These are phyloP conservation scores for Amaranthus tricolor DNA, from an alignment of 179 eudicot species.

Conservation along the genomic window DNA sequence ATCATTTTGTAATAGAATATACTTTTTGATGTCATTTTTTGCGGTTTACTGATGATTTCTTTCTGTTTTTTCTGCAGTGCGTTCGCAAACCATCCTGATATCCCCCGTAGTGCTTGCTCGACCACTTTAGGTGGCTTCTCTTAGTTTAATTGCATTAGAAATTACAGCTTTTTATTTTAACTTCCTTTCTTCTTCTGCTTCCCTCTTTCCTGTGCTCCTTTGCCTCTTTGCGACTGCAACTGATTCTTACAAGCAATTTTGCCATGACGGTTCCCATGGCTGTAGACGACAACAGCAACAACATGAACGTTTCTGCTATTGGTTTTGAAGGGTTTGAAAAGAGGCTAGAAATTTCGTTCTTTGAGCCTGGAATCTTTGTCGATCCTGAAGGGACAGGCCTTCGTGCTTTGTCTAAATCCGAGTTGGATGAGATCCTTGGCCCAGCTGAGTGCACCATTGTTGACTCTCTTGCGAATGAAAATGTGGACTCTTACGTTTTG, in stretches of 20 bases:
- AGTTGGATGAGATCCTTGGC: slow-evolving; percentile 60
- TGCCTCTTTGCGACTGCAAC: slow-evolving; percentile 32
- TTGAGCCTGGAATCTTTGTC: slow-evolving; percentile 59
- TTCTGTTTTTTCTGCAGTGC: slow-evolving; percentile 62
- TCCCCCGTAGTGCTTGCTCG: slow-evolving; percentile 18
- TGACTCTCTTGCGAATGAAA: slow-evolving; percentile 58
- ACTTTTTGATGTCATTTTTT: background rate
- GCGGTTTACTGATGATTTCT: slow-evolving; percentile 7
- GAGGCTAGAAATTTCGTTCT: slow-evolving; percentile 74
- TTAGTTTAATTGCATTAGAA: slow-evolving; percentile 21
- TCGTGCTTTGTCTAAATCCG: slow-evolving; percentile 58
- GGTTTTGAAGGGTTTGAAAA: slow-evolving; percentile 87
- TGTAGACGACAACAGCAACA: slow-evolving; percentile 25
- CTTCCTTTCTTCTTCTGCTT: slow-evolving; percentile 25
- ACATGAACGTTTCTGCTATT: slow-evolving; percentile 57
- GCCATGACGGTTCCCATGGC: slow-evolving; percentile 39
- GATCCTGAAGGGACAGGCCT: slow-evolving; percentile 75
- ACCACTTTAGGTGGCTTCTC: slow-evolving; percentile 34
- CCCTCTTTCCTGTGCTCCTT: slow-evolving; percentile 38
- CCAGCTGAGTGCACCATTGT: slow-evolving; percentile 92
- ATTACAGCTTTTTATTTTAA: slow-evolving; percentile 20
- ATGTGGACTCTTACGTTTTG: slow-evolving; percentile 72
- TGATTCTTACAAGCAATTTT: slow-evolving; percentile 23
- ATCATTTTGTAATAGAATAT: background rate
- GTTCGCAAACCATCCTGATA: slow-evolving; percentile 98